Evolutionary conservation across 1,139 yeast genomes (phyloP), one percentile per base, ranked within the genome.

Genomic region (Hansenula sp.): DNA sequence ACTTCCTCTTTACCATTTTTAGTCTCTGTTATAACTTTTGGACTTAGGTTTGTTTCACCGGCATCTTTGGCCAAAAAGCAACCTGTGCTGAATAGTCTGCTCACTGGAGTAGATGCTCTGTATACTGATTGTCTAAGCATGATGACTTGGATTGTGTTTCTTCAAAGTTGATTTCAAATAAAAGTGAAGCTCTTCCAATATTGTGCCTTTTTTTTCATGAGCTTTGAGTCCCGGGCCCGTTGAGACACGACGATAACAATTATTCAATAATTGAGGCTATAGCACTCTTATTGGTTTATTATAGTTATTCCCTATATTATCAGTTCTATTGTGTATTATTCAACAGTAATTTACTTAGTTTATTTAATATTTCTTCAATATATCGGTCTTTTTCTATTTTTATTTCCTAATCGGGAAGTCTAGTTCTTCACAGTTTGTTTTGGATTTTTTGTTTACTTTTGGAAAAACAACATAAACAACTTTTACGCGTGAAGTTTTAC

Each of bases 1-100:
- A 44, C 46, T 41, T 52, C 45, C 33, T 50, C 51, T 13, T 48
- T 39, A 6, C 48, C 34, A 22, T 43, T 36, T 32, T 44, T 49
- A 11, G 38, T 29, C 12, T 34, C 38, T 18, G 52, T 50, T 14
- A 44, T 41, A 21, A 53, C 41, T 7, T 47, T 47, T 8, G 57
- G 57, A 5, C 29, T 37, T 18, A 37, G 26, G 7, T 19, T 20
- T 11, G 29, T 28, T 33, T 37, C 37, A 21, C 40, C 40, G 20
- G 14, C 6, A 6, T 37, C 40, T 20, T 32, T 37, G 9, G 5
- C 6, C 25, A 32, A 22, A 3, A 32, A 11, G 17, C 19, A 8
- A 14, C 24, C 9, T 5, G 34, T 21, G 2, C 32, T 17, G 20
- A 41, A 37, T 11, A 30, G 9, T 37, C 43, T 41, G 7, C 20